Conservation (phyloP, 768 basidiomycete species). For the Kwoniella newhampshirensis region DNA sequence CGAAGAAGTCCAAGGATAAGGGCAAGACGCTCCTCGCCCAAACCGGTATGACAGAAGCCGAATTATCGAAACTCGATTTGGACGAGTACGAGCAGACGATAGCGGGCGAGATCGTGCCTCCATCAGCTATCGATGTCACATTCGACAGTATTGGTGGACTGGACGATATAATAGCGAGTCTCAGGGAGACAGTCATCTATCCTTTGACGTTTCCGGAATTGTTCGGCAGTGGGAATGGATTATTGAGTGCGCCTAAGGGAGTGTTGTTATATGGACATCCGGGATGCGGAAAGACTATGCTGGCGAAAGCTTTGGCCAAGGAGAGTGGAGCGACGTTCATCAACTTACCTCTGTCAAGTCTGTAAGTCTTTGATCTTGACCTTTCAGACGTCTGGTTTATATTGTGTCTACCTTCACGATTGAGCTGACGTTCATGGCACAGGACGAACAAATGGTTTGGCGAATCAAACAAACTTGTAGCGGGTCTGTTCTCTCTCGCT, state of each 20-base stretch:
- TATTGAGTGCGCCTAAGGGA: conserved; percentile 90
- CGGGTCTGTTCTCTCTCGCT: conserved; percentile 89
- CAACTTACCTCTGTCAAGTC: conserved; percentile 71
- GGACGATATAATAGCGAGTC: conserved; percentile 80
- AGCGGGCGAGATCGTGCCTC: conserved; percentile 78
- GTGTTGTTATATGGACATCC: conserved; percentile 95
- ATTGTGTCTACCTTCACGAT: neutral
- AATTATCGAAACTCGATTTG: conserved; percentile 60
- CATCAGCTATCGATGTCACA: conserved; percentile 44
- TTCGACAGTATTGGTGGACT: conserved; percentile 82
- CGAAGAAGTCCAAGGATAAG: conserved; percentile 53
- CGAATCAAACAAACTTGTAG: conserved; percentile 91
- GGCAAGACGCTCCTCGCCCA: conserved; percentile 51
- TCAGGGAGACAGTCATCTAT: conserved; percentile 93
- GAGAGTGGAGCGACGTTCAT: conserved; percentile 97
- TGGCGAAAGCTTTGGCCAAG: conserved; percentile 97
- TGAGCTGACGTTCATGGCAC: conserved; percentile 10
- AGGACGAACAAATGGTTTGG: conserved; percentile 66
- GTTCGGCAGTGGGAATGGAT: conserved; percentile 67
- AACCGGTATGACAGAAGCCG: conserved; percentile 51
- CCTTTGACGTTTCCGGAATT: conserved; percentile 87
- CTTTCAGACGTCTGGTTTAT: neutral
- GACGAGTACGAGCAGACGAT: conserved; percentile 94
- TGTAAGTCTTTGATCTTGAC: conserved; percentile 49
- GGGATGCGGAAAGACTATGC: conserved; percentile 98